phyloP scores from a whole-genome alignment of 179 eudicot species.

The Silene noctiflora region DNA sequence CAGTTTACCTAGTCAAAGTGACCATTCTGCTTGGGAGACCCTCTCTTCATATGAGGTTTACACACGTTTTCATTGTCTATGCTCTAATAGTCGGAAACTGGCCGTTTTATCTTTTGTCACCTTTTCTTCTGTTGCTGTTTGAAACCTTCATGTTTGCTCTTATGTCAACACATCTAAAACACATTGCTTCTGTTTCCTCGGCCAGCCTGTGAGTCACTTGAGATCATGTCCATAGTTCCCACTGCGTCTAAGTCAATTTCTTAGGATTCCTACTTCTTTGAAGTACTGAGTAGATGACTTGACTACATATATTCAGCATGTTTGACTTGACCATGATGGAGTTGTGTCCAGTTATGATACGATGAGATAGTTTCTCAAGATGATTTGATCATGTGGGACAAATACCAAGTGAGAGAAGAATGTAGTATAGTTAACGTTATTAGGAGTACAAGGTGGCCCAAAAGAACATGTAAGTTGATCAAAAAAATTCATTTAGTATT shows the following conservation, averaged over 20 bases:
- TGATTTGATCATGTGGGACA: no score
- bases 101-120: neutral
- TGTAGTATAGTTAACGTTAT: no score
- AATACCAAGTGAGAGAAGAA: no score
- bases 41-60: conserved; percentile 66
- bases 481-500: no score
- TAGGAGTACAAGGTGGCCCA: no score
- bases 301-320: neutral
- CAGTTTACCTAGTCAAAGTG: conserved; percentile 72
- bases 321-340: no score
- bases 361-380: no score
- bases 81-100: neutral
- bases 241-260: neutral
- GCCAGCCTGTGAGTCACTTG: neutral
- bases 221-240: neutral
- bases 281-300: neutral
- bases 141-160: neutral
- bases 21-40: conserved; percentile 59
- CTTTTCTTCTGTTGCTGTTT: neutral
- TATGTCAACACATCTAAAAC: neutral
- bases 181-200: neutral
- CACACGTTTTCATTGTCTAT: conserved; percentile 1
- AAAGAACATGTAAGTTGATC: no score
- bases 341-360: no score
- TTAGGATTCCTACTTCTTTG: neutral